A percentile compares a stretch with the other conserved stretches of the same genome.
Evolutionary conservation across 208 protist genomes (phyloP).

Genomic region (Porcisia deanei): DNA sequence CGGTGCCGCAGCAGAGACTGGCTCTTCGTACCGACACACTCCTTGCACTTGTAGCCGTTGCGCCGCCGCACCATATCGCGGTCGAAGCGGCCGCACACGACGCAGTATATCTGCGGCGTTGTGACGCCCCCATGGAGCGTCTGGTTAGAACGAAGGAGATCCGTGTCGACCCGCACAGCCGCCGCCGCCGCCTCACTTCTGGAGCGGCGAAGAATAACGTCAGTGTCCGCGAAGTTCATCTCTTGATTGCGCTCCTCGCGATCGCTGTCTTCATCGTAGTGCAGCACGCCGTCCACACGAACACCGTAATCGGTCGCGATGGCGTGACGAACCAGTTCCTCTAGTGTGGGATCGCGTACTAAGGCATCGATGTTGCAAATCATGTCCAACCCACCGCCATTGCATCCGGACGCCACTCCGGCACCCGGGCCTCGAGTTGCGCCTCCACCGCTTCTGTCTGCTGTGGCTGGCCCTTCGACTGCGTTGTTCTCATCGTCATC

Average conservation of each 20-base stretch:
- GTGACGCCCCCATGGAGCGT: slow-evolving; percentile 15
- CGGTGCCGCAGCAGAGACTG: slow-evolving; percentile 57
- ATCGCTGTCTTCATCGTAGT: slow-evolving; percentile 81
- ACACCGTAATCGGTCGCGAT: slow-evolving; percentile 68
- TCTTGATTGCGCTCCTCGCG: slow-evolving; percentile 68
- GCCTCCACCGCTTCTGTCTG: slow-evolving; percentile 16
- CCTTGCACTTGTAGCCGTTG: slow-evolving; percentile 81
- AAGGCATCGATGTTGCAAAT: slow-evolving; percentile 38
- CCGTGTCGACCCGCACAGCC: slow-evolving; percentile 63
- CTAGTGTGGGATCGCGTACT: slow-evolving; percentile 61
- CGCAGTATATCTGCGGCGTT: slow-evolving; percentile 72
- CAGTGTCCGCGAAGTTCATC: slow-evolving; percentile 72
- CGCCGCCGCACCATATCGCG: slow-evolving; percentile 74
- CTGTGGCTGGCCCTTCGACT: slow-evolving; percentile 19
- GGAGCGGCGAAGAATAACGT: slow-evolving; percentile 70
- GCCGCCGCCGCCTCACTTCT: slow-evolving; percentile 36
- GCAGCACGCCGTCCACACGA: slow-evolving; percentile 65
- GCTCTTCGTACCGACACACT: slow-evolving; percentile 79
- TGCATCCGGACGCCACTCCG: slow-evolving; percentile 2
- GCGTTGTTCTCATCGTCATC: slow-evolving; percentile 29
- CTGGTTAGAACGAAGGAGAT: slow-evolving; percentile 68
- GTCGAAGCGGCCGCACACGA: slow-evolving; percentile 82
- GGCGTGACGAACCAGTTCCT: slow-evolving; percentile 76
- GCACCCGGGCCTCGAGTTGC: not conserved
- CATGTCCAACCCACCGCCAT: slow-evolving; percentile 13